These are phyloP conservation scores for Polytrichum commune DNA, from an alignment of 225 moss, liverwort and hornwort species.

Conservation along the genomic window DNA sequence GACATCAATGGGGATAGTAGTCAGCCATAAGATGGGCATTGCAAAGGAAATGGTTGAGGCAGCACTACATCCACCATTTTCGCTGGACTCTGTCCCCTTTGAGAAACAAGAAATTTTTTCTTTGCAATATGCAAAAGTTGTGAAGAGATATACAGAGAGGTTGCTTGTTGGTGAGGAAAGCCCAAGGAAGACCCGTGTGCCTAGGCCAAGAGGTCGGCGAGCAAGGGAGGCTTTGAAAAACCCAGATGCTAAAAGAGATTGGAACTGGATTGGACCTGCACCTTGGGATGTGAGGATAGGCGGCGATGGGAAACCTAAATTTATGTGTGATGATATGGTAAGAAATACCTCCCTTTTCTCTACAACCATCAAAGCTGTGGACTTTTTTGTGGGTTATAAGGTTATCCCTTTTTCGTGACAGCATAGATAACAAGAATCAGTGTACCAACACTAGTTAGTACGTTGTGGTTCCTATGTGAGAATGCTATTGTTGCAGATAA, in stretches of 20 bases:
- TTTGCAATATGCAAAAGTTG: conserved; percentile 10
- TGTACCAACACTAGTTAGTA: too few relatives aligned
- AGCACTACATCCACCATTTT: conserved; percentile 17
- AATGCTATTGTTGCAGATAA: too few relatives aligned
- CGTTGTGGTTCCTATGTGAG: too few relatives aligned
- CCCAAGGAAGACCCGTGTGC: conserved; percentile 19
- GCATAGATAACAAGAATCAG: too few relatives aligned
- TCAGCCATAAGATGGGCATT: conserved; percentile 27
- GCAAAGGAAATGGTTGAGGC: conserved; percentile 50
- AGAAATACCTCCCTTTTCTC: conserved; percentile 6
- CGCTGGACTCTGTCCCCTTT: not conserved
- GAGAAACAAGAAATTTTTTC: not conserved
- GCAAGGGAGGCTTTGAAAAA: conserved; percentile 32
- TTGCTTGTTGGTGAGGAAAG: conserved; percentile 22
- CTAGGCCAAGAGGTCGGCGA: conserved; percentile 41
- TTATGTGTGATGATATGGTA: conserved; percentile 71
- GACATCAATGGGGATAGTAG: conserved; percentile 19
- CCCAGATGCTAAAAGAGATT: conserved; percentile 23
- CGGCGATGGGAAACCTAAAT: conserved; percentile 58
- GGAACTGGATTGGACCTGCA: conserved; percentile 49
- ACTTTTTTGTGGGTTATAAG: too few relatives aligned
- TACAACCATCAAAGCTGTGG: too few relatives aligned
- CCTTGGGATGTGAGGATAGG: conserved; percentile 52
- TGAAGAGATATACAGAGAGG: conserved; percentile 52
- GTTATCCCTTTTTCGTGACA: too few relatives aligned